phyloP scores from a whole-genome alignment of 768 basidiomycete genomes.

The Lactifluus hygrophoroides region DNA sequence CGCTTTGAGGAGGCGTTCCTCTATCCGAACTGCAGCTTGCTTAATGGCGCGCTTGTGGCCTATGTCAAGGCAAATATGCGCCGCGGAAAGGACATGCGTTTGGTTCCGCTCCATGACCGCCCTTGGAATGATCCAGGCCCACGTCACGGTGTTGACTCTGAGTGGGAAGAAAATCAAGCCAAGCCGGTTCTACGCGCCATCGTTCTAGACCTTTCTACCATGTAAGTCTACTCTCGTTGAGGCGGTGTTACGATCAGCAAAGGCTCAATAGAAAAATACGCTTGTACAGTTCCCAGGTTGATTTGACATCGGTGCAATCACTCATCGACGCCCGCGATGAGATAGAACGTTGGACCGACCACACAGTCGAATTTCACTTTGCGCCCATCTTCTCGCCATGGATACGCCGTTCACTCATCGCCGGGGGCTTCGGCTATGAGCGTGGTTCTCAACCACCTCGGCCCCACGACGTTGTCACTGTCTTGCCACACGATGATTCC shows the following conservation, averaged over 20 bases:
- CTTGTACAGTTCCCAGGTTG: conserved; percentile 62
- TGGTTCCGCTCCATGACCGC: conserved; percentile 60
- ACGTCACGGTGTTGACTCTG: conserved; percentile 34
- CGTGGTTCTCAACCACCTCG: conserved; percentile 27
- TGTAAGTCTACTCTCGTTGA: conserved; percentile 45
- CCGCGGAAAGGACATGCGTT: conserved; percentile 63
- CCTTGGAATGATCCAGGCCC: conserved; percentile 95
- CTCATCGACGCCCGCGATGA: conserved; percentile 82
- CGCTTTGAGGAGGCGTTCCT: conserved; percentile 87
- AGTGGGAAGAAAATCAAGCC: conserved; percentile 43
- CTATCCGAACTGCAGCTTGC: conserved; percentile 65
- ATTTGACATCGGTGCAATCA: conserved; percentile 86
- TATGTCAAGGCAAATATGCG: conserved; percentile 72
- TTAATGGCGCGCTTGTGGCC: conserved; percentile 69
- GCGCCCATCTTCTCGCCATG: conserved; percentile 86
- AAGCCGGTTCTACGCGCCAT: conserved; percentile 74
- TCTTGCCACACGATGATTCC: conserved; percentile 53
- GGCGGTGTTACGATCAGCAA: neutral
- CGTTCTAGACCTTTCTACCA: conserved; percentile 83
- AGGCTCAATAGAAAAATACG: conserved; percentile 1
- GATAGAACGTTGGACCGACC: conserved; percentile 82
- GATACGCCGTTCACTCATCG: conserved; percentile 82
- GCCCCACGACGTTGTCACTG: conserved; percentile 62
- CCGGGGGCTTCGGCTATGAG: conserved; percentile 87
- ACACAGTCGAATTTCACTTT: conserved; percentile 88